Conservation (phyloP, 352 stramenopile genomes). For the Phytophthora agathidicida region DNA sequence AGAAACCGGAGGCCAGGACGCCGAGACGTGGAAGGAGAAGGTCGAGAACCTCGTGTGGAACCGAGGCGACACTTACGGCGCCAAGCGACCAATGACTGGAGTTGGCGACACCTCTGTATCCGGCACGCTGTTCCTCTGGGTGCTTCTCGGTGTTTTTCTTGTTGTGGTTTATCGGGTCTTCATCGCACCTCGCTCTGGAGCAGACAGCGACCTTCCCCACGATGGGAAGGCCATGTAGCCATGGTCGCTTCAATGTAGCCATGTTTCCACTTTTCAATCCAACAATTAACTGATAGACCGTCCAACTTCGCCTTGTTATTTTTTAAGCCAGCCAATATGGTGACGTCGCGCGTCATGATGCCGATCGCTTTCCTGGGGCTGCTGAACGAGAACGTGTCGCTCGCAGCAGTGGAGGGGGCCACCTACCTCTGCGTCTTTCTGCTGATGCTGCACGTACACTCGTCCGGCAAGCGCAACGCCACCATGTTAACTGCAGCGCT, state of each 20-base stretch:
- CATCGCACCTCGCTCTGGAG: constrained; percentile 1
- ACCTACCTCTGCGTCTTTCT: constrained; percentile 69
- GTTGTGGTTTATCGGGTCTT: constrained; percentile 54
- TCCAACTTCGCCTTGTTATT: constrained; percentile 5
- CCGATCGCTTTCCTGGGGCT: constrained; percentile 71
- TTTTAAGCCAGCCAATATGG: constrained; percentile 23
- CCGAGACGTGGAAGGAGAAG: constrained; percentile 70
- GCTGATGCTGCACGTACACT: constrained; percentile 78
- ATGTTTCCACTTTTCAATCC: constrained; percentile 20
- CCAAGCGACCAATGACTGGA: constrained; percentile 31
- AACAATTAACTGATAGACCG: constrained; percentile 26
- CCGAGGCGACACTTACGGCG: constrained; percentile 27
- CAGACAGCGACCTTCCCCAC: constrained; percentile 22
- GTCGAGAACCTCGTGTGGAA: constrained; percentile 65
- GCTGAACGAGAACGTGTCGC: constrained; percentile 80
- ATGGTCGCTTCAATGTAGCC: constrained; percentile 20
- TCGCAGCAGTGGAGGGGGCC: constrained; percentile 65
- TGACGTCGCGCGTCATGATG: constrained; percentile 59
- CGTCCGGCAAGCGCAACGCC: constrained; percentile 75
- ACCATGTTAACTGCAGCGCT: constrained; percentile 57
- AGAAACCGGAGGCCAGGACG: constrained; percentile 32
- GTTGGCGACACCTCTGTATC: constrained; percentile 34
- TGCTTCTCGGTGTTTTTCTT: constrained; percentile 52
- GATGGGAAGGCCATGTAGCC: constrained; percentile 39
- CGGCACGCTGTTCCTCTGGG: constrained; percentile 45